These are phyloP conservation scores for Lepiota brunneoincarnata DNA, from an alignment of 768 basidiomycete genomes.

Conservation along the genomic window DNA sequence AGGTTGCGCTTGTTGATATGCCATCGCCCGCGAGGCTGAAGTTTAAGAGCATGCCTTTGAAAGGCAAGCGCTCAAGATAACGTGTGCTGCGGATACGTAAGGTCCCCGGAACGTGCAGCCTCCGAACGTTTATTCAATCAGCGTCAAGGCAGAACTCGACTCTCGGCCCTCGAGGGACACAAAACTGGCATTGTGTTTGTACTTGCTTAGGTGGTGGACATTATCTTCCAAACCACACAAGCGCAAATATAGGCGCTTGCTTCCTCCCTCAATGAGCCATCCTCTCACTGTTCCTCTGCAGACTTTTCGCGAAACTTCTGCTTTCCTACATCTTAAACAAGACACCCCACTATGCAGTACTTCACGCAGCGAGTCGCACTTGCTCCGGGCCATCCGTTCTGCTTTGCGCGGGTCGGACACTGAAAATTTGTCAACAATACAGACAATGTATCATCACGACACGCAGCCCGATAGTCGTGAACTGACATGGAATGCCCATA, in stretches of 20 bases:
- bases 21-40: slow-evolving; percentile 1
- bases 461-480: slow-evolving; percentile 52
- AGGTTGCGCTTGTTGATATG: neutral
- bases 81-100: slow-evolving; percentile 2
- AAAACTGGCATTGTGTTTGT: neutral
- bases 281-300: slow-evolving; percentile 40
- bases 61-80: neutral
- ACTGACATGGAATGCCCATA: slow-evolving; percentile 65
- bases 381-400: slow-evolving; percentile 57
- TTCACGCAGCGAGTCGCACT: slow-evolving; percentile 28
- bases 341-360: slow-evolving; percentile 19
- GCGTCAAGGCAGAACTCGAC: neutral
- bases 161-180: no score
- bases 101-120: neutral
- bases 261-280: slow-evolving; percentile 3
- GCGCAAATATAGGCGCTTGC: neutral
- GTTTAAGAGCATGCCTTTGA: slow-evolving; percentile 4
- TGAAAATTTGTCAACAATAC: slow-evolving; percentile 37
- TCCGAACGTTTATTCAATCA: neutral
- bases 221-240: neutral
- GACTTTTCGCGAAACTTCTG: slow-evolving; percentile 40
- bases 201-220: neutral
- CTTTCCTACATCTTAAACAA: slow-evolving; percentile 37
- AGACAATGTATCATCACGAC: slow-evolving; percentile 37
- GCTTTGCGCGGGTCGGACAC: slow-evolving; percentile 57